These are phyloP conservation scores for Tuber calosporum DNA, from an alignment of 495 filamentous ascomycete genomes.

Conservation along the genomic window DNA sequence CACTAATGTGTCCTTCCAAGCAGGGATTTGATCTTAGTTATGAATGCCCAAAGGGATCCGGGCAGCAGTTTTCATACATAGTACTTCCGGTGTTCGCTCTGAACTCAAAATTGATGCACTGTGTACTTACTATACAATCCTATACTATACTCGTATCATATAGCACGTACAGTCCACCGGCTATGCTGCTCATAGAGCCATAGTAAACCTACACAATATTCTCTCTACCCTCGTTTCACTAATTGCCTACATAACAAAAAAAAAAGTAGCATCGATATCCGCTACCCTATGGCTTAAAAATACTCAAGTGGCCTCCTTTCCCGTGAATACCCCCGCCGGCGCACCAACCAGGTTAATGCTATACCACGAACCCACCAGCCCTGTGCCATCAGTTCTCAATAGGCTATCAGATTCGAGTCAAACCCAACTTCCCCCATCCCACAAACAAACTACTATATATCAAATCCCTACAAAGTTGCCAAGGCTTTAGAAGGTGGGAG, in stretches of 20 bases:
- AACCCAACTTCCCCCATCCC: background rate
- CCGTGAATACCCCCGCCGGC: background rate
- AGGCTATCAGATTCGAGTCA: background rate
- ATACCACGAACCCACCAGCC: background rate
- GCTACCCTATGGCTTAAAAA: background rate
- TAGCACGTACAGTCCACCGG: background rate
- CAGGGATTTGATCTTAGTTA: too few species aligned
- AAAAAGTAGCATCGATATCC: background rate
- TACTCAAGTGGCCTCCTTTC: background rate
- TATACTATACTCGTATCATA: too few species aligned
- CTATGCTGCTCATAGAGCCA: background rate
- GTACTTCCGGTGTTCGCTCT: too few species aligned
- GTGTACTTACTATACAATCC: too few species aligned
- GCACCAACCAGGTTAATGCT: background rate
- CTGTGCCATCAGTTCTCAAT: background rate
- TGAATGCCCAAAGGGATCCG: too few species aligned
- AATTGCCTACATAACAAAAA: background rate
- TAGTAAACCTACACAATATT: background rate
- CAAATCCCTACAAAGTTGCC: background rate
- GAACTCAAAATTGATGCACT: too few species aligned
- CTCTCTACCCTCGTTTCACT: background rate
- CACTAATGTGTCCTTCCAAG: too few species aligned
- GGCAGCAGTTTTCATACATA: too few species aligned
- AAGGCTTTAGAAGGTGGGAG: background rate
- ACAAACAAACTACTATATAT: background rate